Base-by-base conservation (phyloP, 768 basidiomycete species). In the Collybia mongolica region DNA sequence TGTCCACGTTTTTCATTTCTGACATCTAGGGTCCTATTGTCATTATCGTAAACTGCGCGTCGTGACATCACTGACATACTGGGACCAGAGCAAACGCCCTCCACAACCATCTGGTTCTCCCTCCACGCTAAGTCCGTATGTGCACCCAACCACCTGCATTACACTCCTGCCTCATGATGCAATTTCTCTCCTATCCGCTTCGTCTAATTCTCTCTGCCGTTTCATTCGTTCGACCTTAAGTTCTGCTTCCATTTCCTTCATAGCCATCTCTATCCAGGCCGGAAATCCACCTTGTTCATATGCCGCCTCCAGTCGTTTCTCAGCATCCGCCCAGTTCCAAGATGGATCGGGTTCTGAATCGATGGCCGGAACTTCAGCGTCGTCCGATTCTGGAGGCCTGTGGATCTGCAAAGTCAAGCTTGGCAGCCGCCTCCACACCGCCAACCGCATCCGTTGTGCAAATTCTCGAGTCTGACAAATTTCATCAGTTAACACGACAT, bases 191-290 rank as follows among this genome's bases (percentile, higher is more conserved):
- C 17, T 12, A 7, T 47, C 45, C 11, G 37, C 32, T 17, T 18
- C 19, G 5, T 51, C 45, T 29, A 44, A 39, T 40, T 72, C 64
- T 19, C 56, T 56, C 54, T 63, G 57, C 37, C 71, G 54, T 40
- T 69, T 72, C 15, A 61, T 59, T 42, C 80, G 65, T 58, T 86
- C 85, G 11, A 74, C 52, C 37, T 75, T 65, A 0, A 68, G 71
- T 58, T 89, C 87, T 0, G 72, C 73, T 58, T 88, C 84, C 42
- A 83, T 52, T 60, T 88, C 87, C 22, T 67, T 67, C 46, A 72
- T 54, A 1, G 73, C 82, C n/a, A 69, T 72, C 47, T 80, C 71
- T 8, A 73, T 69, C 83, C 85, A 87, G 1, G 73, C 68, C 0
- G 71, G 57, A 24, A 87, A 66, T 0, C 88, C 86, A 5, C 79